Evolutionary conservation across 1,284 basidiomycete species (phyloP), one percentile per base, ranked within the genome.

Genomic region (Rhizoctonia solani): DNA sequence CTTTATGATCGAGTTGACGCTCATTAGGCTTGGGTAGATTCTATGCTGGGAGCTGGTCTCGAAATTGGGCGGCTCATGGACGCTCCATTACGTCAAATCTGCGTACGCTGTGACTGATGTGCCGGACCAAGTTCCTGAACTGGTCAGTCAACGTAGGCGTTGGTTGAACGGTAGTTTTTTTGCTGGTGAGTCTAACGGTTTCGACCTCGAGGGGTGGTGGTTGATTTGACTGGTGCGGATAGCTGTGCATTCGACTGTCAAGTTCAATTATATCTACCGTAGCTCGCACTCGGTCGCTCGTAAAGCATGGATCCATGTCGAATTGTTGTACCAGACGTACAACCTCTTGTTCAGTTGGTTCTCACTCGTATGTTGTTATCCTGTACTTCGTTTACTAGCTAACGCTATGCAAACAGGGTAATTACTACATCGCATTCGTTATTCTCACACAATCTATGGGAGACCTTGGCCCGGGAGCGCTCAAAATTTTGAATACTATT

Each of bases 111-210:
- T 92, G n/a, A 96, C 94, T 2, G 94, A 95, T 76, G 93, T 94
- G 1, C 92, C 93, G 0, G 93, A 95, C 74, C 85, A 89, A 75
- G 86, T 94, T 3, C 90, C 93, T 0, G 94, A 96, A 75, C 79
- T 97, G 66, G 94, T 97, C 72, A 93, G 92, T 0, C 95, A 97
- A 75, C 88, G 95, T 66, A 85, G 95, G 63, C 87, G 95, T 59
- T 97, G 96, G 96, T 83, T 98, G 42, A 99, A 98, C 75, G 96
- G 96, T 4, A 95, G 93, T 4, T 98, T 98, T 84, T 96, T 96
- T 75, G 96, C 95, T 1, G 70, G 46, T 52, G 21, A 21, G 58
- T 29, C 14, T 27, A 6, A 39, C 8, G 8, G 9, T 8, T 16
- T 39, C 16, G 37, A 8, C 9, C 37, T 39, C 8, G 37, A 39